Evolutionary conservation across 2,329 filamentous ascomycete species (phyloP).

Genomic region (Sarocladium oryzae): DNA sequence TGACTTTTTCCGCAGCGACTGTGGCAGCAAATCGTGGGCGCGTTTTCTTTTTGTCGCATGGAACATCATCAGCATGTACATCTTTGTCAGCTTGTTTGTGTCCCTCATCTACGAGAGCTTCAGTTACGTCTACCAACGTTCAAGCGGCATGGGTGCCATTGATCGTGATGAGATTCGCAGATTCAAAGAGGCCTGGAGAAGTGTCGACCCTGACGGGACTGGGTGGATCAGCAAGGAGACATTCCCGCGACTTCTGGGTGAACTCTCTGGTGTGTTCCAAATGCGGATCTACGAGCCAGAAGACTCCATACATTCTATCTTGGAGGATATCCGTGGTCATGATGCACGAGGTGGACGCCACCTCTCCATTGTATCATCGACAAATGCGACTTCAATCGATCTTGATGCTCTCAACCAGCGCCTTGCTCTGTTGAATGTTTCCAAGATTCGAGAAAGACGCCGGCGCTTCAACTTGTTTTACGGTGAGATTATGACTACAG

Average conservation of each 20-base stretch:
- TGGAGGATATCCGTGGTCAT: conserved; percentile 72
- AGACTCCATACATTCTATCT: conserved; percentile 76
- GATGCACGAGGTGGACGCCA: conserved; percentile 43
- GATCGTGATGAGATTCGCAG: conserved; percentile 90
- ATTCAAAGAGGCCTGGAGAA: conserved; percentile 98
- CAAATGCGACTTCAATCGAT: conserved; percentile 57
- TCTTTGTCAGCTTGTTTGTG: conserved; percentile 96
- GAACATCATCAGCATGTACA: conserved; percentile 99
- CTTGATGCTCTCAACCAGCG: conserved; percentile 68
- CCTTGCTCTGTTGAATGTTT: conserved; percentile 65
- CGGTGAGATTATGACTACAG: conserved; percentile 90
- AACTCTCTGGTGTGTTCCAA: conserved; percentile 90
- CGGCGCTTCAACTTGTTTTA: conserved; percentile 89
- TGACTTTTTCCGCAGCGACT: conserved; percentile 82
- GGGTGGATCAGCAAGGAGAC: conserved; percentile 86
- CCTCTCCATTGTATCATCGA: conserved; percentile 46
- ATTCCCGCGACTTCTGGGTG: conserved; percentile 81
- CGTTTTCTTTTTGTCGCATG: conserved; percentile 85
- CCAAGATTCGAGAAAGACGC: conserved; percentile 67
- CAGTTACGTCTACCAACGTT: conserved; percentile 97
- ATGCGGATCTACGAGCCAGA: conserved; percentile 95
- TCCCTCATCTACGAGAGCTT: conserved; percentile 99
- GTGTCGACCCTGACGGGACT: conserved; percentile 83
- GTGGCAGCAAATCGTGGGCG: conserved; percentile 85
- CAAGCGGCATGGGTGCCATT: conserved; percentile 83